phyloP scores from a whole-genome alignment of 257 asterid genomes.

The Nicotiana knightiana region DNA sequence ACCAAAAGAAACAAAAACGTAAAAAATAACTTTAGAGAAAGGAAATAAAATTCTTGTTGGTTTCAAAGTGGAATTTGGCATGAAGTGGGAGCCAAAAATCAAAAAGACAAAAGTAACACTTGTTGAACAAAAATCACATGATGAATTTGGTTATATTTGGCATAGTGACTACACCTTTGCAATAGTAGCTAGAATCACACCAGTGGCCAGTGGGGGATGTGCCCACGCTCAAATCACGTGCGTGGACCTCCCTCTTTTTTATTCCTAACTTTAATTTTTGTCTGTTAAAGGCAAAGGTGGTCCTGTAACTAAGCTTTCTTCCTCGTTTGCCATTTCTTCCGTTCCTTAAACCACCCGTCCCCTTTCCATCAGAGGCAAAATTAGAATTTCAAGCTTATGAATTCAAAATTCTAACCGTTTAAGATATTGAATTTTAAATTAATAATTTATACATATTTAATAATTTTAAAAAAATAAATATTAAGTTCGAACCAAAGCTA shows the following conservation, averaged over 20 bases:
- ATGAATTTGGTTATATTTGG: constrained; percentile 8
- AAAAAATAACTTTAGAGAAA: background rate
- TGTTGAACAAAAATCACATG: constrained; percentile 1
- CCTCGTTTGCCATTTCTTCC: constrained; percentile 22
- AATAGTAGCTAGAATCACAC: background rate
- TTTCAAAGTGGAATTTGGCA: background rate
- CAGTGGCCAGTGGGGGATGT: constrained; percentile 9
- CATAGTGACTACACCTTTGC: background rate
- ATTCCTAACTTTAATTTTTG: constrained; percentile 36
- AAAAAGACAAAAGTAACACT: background rate
- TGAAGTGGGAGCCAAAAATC: background rate
- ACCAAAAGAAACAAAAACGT: too few species aligned
- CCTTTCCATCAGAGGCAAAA: background rate
- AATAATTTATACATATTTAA: too few species aligned
- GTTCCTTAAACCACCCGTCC: background rate
- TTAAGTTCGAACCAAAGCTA: too few species aligned
- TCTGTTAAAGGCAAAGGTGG: constrained; percentile 38
- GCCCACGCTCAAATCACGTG: constrained; percentile 66
- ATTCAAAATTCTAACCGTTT: too few species aligned
- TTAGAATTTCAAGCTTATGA: too few species aligned
- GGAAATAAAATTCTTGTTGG: background rate
- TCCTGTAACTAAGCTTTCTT: constrained; percentile 35
- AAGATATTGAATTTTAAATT: too few species aligned
- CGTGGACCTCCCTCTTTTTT: constrained; percentile 24
- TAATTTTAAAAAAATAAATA: too few species aligned